Conservation (phyloP, 805 yeast genomes). For the Debaryomyces prosopidis region DNA sequence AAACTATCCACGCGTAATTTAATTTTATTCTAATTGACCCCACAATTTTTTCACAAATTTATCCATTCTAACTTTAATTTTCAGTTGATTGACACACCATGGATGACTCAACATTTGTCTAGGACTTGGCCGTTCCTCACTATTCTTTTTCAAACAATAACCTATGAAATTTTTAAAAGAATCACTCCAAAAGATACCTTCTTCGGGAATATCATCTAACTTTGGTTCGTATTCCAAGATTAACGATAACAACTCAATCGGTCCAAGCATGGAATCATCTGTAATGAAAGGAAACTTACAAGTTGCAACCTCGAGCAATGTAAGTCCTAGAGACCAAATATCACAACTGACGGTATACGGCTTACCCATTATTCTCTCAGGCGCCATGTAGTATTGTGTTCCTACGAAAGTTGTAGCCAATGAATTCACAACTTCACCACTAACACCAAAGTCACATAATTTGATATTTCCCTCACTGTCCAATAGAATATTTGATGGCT, state of each 20-base stretch:
- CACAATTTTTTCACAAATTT: slow-evolving; percentile 77
- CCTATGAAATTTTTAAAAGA: slow-evolving; percentile 81
- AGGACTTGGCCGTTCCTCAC: slow-evolving; percentile 83
- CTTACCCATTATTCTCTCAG: slow-evolving; percentile 93
- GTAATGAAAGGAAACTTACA: slow-evolving; percentile 78
- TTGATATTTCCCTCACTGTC: slow-evolving; percentile 80
- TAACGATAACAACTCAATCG: slow-evolving; percentile 81
- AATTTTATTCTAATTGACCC: slow-evolving; percentile 29
- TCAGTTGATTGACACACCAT: slow-evolving; percentile 81
- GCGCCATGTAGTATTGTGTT: slow-evolving; percentile 98
- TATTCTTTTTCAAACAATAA: slow-evolving; percentile 79
- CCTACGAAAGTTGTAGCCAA: slow-evolving; percentile 97
- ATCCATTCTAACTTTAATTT: slow-evolving; percentile 78
- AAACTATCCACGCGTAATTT: no score
- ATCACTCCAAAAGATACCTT: slow-evolving; percentile 76
- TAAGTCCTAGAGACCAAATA: slow-evolving; percentile 91
- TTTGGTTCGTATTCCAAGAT: slow-evolving; percentile 83
- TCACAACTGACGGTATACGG: slow-evolving; percentile 95
- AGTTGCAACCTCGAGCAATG: slow-evolving; percentile 82
- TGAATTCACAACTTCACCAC: slow-evolving; percentile 95
- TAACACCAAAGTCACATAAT: slow-evolving; percentile 95
- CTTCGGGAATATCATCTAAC: slow-evolving; percentile 72
- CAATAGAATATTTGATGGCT: slow-evolving; percentile 88
- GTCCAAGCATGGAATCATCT: slow-evolving; percentile 42
- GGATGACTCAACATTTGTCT: slow-evolving; percentile 92